phyloP scores from a whole-genome alignment of 2,329 filamentous ascomycete genomes.

The Exophiala sp. region DNA sequence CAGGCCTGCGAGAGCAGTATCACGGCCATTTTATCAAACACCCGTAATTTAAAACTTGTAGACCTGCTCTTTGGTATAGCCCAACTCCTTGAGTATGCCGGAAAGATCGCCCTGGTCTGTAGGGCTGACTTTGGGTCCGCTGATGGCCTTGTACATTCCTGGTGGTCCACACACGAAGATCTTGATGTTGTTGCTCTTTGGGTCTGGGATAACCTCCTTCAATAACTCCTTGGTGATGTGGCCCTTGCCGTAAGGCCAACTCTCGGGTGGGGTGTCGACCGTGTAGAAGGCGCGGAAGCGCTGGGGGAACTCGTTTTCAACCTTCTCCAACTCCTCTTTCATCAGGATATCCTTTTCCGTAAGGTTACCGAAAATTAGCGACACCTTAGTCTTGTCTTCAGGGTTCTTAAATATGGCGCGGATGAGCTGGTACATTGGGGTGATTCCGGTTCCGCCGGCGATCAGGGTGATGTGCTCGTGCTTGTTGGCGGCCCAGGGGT shows the following conservation, averaged over 20 bases:
- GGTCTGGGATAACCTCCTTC: slow-evolving; percentile 91
- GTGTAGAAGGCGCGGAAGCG: slow-evolving; percentile 95
- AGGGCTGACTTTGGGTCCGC: slow-evolving; percentile 85
- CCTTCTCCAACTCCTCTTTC: slow-evolving; percentile 74
- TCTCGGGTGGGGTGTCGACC: slow-evolving; percentile 76
- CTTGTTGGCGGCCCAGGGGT: slow-evolving; percentile 85
- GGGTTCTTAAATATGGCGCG: slow-evolving; percentile 95
- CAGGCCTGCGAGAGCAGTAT: no score
- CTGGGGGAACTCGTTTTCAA: slow-evolving; percentile 94
- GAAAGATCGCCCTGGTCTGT: slow-evolving; percentile 87
- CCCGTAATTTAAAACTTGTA: slow-evolving; percentile 73
- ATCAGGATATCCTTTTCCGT: slow-evolving; percentile 86
- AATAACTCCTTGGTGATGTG: slow-evolving; percentile 85
- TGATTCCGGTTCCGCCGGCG: slow-evolving; percentile 94
- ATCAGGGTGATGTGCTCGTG: slow-evolving; percentile 70
- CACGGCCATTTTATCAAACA: no score
- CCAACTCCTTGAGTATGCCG: slow-evolving; percentile 78
- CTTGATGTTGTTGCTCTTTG: slow-evolving; percentile 90
- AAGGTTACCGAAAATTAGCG: slow-evolving; percentile 88
- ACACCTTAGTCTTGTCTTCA: slow-evolving; percentile 95
- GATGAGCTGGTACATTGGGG: slow-evolving; percentile 94
- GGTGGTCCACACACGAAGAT: slow-evolving; percentile 94
- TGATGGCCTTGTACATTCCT: slow-evolving; percentile 88
- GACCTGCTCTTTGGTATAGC: slow-evolving; percentile 83
- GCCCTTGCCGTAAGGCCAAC: slow-evolving; percentile 73